Base-by-base conservation (phyloP, 164 flowering plant genomes). In the Kalanchoe fedtschenkoi region DNA sequence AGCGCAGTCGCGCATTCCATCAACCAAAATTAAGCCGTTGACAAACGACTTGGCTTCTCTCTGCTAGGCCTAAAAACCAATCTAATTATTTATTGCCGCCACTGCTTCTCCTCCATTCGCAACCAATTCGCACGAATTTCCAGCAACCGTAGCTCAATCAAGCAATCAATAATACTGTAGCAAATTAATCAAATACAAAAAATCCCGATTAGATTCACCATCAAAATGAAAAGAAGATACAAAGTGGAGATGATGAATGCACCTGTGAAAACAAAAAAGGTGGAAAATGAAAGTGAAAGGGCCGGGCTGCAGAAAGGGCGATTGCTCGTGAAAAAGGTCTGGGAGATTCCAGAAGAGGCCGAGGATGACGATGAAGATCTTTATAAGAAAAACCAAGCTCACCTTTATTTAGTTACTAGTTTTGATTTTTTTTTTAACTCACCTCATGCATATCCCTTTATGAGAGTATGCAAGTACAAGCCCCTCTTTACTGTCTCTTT, bases 41-140 rank as follows among this genome's bases (percentile, higher is more conserved):
- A n/a, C n/a, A 6, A 0, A 6, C 39, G 39, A 37, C 11, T 37
- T 9, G 11, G 6, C 39, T 37, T 37, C 39, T 37, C 39, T 37
- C 39, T 15, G 11, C 39, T 37, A 8, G 14, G 11, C 39, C 13
- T 9, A 37, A 37, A 10, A 21, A 47, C 54, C 22, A 21, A 47
- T 47, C 22, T 29, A 47, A 47, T 47, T 47, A 35, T 19, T 47
- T 47, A 35, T 19, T 47, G 54, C 28, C 34, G 26, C 57, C 51
- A 53, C 68, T 69, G 59, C 30, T 64, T 34, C 14, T 54, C 67
- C 41, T 59, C 72, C 68, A 60, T 61, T 28, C 60, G 28, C 64
- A 58, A 34, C 4, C 41, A 26, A 42, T n/a, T n/a, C n/a, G n/a
- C 54, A 21, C 35, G 5, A n/a, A 44, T 16, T 16, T 21, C 64